Base-by-base conservation (phyloP, 176 grass and related monocot genomes). In the Ananas comosus region DNA sequence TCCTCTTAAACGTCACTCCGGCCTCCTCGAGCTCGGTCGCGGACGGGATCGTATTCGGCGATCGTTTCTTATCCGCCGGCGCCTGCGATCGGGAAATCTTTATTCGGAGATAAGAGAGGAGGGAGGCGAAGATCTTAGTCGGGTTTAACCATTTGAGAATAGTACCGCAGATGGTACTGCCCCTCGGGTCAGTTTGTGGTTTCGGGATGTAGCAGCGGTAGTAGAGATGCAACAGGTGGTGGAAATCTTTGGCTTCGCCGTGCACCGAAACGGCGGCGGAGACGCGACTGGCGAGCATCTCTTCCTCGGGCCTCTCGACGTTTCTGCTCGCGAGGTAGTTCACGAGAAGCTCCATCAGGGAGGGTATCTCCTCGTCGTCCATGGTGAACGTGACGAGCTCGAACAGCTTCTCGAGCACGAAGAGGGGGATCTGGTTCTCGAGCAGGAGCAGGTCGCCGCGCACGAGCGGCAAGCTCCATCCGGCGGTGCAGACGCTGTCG, bases 161-260 rank as follows among this genome's bases (percentile, higher is more conserved):
- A 57, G 52, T 21, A 47, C 72, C 59, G 6, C 33, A 42, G 33
- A 6, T 42, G 33, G 33, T 42, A n/a, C 57, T n/a, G 33, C 68
- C 7, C 10, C 1, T 19, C 12, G 24, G n/a, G 52, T 2, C 12
- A 50, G 50, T 75, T 75, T 0, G 58, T 51, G n/a, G 74, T 12
- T 13, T 67, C 17, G 47, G 12, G 51, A 77, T 49, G 50, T 56
- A 61, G 3, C 50, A 54, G 1, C 53, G 49, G 74, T 77, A 69
- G 64, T 77, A 77, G 50, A 77, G 67, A 58, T 77, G 59, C 27
- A 77, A 66, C 64, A 77, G 48, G 69, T 77, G 74, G 23, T 69
- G 2, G 12, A 57, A 77, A 17, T 3, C 11, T 23, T 77, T 48
- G 50, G 10, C 12, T 53, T 9, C 22, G 48, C 49, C 64, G 6